Base-by-base conservation (phyloP, 2,329 filamentous ascomycete genomes). In the Bisporella sp. region DNA sequence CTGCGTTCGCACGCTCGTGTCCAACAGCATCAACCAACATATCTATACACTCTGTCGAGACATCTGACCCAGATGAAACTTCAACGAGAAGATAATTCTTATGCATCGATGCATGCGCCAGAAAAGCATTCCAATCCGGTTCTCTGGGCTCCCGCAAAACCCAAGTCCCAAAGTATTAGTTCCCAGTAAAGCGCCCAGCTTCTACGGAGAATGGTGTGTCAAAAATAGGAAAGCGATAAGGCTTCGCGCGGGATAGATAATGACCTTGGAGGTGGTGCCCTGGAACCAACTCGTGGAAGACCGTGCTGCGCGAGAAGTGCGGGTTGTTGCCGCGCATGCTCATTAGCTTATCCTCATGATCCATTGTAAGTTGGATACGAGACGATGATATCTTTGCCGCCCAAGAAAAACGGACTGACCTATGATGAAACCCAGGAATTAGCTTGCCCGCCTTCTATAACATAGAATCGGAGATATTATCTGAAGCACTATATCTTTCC, bases 141-240 rank as follows among this genome's bases (percentile, higher is more conserved):
- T 75, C 52, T 77, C 73, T 0, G 78, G 69, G 0, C 69, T 68
- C 4, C 65, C 50, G 74, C 35, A 71, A 57, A 80, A 82, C 55
- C 73, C 71, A 70, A 70, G 41, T 75, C 64, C 77, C 77, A 83
- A 12, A 83, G 68, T 13, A 79, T 60, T 57, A 81, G 68, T 64
- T 82, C 79, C 78, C 78, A 82, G 60, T 82, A 82, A 56, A 81
- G 71, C n/a, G 78, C 74, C 78, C 78, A 82, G 13, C 79, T 61
- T 82, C 79, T 37, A 78, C 72, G 66, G 72, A 81, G 58, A 82
- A 82, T 0, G 78, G 76, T 1, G 78, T 82, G 31, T 67, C 63
- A 61, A 82, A 82, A 5, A 81, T 57, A 8, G 35, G 35, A 21
- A 63, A 61, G 5, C 78, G 71, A 61, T 82, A 76, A 3, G 71